Percentiles rank a stretch among this genome's conserved stretches.
phyloP scores from a whole-genome alignment of 768 basidiomycete genomes.

The Cystobasidium tubakii region DNA sequence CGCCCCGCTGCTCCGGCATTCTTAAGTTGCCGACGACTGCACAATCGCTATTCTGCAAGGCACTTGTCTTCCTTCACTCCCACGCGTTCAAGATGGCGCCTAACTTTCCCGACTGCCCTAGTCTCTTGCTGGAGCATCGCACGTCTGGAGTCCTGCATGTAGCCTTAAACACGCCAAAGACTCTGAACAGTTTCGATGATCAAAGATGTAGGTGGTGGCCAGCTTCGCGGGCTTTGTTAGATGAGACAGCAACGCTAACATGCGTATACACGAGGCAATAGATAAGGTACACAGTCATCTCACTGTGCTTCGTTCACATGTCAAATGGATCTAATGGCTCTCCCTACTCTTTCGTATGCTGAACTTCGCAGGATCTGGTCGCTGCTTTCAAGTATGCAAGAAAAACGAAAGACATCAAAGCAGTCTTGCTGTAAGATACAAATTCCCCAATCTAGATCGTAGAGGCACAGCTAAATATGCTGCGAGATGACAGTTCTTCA shows the following conservation, averaged over 20 bases:
- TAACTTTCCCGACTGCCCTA: not conserved
- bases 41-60: not conserved
- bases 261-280: not conserved
- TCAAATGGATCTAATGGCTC: too few species aligned
- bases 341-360: not conserved
- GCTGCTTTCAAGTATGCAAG: conserved; percentile 8
- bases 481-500: not conserved
- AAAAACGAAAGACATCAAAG: conserved; percentile 13
- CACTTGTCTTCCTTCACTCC: not conserved
- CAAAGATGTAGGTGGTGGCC: conserved; percentile 23
- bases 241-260: not conserved
- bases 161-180: conserved; percentile 25
- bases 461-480: not conserved
- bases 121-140: not conserved
- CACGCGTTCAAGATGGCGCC: not conserved
- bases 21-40: not conserved
- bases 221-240: not conserved
- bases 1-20: not conserved
- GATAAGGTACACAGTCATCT: not conserved
- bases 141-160: conserved; percentile 24
- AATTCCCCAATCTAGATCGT: too few species aligned
- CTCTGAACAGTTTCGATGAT: conserved; percentile 26
- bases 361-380: conserved; percentile 12
- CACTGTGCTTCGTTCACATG: too few species aligned
- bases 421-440: conserved; percentile 16